Conservation (phyloP, 2,329 filamentous ascomycete genomes). For the Botrytis medusae region DNA sequence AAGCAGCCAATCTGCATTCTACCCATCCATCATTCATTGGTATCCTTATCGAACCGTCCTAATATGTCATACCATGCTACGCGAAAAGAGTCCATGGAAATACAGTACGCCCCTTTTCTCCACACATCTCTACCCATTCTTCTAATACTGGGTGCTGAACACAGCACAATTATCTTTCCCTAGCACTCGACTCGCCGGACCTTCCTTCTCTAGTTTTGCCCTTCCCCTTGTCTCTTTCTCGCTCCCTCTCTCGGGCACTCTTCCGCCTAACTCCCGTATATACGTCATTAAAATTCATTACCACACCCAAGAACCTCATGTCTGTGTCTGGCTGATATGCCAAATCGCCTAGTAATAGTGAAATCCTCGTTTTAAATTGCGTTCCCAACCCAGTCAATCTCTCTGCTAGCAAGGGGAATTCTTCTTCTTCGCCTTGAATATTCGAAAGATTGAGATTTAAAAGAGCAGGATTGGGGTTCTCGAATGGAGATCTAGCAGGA, state of each 20-base stretch:
- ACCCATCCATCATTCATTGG: slow-evolving; percentile 3
- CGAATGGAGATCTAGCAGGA: slow-evolving; percentile 7
- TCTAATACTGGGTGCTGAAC: not conserved
- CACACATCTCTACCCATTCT: not conserved
- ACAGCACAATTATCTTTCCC: slow-evolving; percentile 1
- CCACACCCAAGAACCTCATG: slow-evolving; percentile 90
- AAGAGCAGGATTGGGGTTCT: slow-evolving; percentile 28
- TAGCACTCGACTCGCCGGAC: slow-evolving; percentile 4
- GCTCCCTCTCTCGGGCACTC: slow-evolving; percentile 2
- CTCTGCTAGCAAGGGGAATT: slow-evolving; percentile 71
- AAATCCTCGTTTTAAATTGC: slow-evolving; percentile 76
- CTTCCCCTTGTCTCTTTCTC: slow-evolving; percentile 10
- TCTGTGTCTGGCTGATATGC: slow-evolving; percentile 93
- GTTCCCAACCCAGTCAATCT: slow-evolving; percentile 70
- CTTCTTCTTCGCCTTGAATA: slow-evolving; percentile 43
- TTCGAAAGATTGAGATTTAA: slow-evolving; percentile 44
- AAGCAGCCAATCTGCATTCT: slow-evolving; percentile 3
- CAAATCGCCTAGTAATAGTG: slow-evolving; percentile 82
- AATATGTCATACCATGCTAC: slow-evolving; percentile 1
- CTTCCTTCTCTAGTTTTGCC: not conserved
- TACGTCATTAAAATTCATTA: slow-evolving; percentile 99
- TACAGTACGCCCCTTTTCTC: slow-evolving; percentile 4
- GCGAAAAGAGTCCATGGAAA: slow-evolving; percentile 6
- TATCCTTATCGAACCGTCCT: slow-evolving; percentile 7
- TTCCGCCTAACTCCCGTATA: slow-evolving; percentile 66